Conservation (phyloP, 441 rosid genomes). For the Brassica hybrid region DNA sequence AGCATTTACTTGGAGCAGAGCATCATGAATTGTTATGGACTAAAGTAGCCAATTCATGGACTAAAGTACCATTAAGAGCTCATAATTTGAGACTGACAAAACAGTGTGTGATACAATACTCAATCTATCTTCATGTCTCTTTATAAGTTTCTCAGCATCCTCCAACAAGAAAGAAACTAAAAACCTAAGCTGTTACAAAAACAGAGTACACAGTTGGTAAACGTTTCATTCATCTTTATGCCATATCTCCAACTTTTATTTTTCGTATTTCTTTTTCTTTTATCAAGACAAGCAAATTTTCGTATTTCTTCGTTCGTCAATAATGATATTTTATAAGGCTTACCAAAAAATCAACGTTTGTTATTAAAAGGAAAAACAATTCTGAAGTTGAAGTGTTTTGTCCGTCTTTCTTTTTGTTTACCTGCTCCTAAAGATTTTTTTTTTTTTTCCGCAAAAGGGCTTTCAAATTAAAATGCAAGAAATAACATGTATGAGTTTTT, state of each 20-base stretch:
- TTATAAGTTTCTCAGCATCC: not conserved
- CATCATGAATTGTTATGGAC: not conserved
- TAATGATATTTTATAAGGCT: not conserved
- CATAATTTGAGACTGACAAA: not conserved
- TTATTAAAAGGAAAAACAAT: not conserved
- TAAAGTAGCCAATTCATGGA: not conserved
- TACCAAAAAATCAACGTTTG: not conserved
- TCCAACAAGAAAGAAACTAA: not conserved
- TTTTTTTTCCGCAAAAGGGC: no score
- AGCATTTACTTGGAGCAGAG: not conserved
- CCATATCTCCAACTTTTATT: no score
- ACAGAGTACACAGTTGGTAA: conserved; percentile 16
- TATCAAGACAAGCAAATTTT: no score
- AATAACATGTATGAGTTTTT: no score
- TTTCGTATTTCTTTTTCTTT: no score
- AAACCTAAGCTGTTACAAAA: not conserved
- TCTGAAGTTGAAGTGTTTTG: not conserved
- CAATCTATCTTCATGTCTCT: not conserved
- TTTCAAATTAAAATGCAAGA: no score
- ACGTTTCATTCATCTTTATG: conserved; percentile 16
- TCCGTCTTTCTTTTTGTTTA: no score
- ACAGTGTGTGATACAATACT: not conserved
- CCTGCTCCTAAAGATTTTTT: no score
- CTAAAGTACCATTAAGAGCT: not conserved
- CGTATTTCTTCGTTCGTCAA: no score